Evolutionary conservation across 2,329 filamentous ascomycete genomes (phyloP).

Genomic region (Sclerotinia minor): DNA sequence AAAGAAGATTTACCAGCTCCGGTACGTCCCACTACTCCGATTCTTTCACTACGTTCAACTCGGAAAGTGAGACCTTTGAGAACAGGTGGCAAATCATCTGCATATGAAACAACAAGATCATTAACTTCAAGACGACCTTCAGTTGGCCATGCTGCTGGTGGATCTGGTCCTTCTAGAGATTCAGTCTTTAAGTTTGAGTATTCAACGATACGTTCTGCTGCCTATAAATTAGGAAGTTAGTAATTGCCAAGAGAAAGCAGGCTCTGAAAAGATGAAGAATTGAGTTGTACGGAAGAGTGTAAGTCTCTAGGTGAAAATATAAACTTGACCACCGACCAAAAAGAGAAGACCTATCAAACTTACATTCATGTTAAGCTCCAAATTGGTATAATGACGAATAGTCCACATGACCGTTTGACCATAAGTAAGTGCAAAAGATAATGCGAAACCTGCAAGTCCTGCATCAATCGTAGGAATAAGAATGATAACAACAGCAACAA

Average conservation of each 20-base stretch:
- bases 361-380: constrained; percentile 78
- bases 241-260: not conserved
- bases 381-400: constrained; percentile 65
- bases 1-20: constrained; percentile 77
- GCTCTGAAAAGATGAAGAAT: not conserved
- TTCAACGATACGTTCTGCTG: constrained; percentile 70
- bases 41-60: constrained; percentile 64
- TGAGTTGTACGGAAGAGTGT: not conserved
- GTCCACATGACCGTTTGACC: constrained; percentile 63
- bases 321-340: not conserved
- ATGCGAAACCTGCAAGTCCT: constrained; percentile 71
- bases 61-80: constrained; percentile 68
- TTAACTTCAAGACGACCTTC: constrained; percentile 72
- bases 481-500: constrained; percentile 66
- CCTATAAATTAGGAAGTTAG: not conserved
- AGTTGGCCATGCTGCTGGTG: constrained; percentile 73
- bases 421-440: constrained; percentile 73
- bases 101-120: constrained; percentile 71
- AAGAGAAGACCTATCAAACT: not conserved
- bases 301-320: too few species aligned
- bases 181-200: constrained; percentile 71
- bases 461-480: constrained; percentile 62
- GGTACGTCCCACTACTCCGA: constrained; percentile 77
- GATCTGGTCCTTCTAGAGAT: constrained; percentile 58
- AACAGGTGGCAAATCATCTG: constrained; percentile 68